Evolutionary conservation across 2,329 filamentous ascomycete genomes (phyloP).

Genomic region (Mycogone perniciosa): DNA sequence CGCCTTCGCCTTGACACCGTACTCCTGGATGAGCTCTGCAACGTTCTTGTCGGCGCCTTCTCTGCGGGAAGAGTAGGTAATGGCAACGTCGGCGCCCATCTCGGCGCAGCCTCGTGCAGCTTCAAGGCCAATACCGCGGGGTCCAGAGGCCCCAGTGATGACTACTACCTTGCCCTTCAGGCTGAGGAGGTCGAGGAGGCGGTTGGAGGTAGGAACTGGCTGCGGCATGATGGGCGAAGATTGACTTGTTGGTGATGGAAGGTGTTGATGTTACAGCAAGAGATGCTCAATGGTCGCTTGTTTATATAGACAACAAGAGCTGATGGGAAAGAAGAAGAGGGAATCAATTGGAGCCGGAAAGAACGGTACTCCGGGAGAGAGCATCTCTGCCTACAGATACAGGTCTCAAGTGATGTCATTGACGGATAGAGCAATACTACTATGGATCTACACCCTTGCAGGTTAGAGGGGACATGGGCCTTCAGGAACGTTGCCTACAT

Average conservation of each 20-base stretch:
- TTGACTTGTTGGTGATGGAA: background rate
- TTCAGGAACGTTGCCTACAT: no score
- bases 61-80: conserved; percentile 67
- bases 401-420: no score
- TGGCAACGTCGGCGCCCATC: conserved; percentile 62
- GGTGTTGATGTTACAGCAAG: no score
- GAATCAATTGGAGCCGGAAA: no score
- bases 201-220: conserved; percentile 48
- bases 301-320: no score
- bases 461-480: no score
- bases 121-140: conserved; percentile 64
- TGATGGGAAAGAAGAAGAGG: no score
- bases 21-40: conserved; percentile 56
- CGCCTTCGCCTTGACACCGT: conserved; percentile 60
- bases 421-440: no score
- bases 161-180: conserved; percentile 68
- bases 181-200: conserved; percentile 61
- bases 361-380: no score
- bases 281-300: no score
- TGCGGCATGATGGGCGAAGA: conserved; percentile 42
- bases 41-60: conserved; percentile 61
- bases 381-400: no score
- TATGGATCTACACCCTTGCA: no score
- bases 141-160: conserved; percentile 62
- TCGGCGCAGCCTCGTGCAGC: conserved; percentile 65